Evolutionary conservation across 345 rosid species (phyloP).

Genomic region (Acer negundo): DNA sequence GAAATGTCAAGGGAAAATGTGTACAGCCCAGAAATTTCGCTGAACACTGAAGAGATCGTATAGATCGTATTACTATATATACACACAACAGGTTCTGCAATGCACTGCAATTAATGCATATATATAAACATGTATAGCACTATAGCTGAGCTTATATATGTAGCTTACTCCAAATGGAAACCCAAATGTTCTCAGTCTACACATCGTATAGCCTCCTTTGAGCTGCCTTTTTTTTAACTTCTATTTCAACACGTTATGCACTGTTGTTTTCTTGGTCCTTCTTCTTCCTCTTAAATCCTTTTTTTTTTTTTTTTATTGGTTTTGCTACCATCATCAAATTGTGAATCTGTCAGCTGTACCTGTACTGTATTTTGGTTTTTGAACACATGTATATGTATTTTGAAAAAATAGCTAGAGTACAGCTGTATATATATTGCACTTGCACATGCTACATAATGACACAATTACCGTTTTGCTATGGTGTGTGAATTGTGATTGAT

Average conservation of each 20-base stretch:
- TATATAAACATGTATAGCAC: neutral
- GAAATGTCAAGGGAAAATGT: constrained; percentile 21
- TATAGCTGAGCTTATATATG: neutral
- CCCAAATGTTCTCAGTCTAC: constrained; percentile 18
- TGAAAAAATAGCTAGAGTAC: neutral
- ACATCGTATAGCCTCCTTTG: constrained; percentile 25
- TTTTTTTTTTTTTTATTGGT: neutral
- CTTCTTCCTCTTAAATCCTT: neutral
- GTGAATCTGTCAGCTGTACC: constrained; percentile 1
- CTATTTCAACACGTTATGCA: neutral
- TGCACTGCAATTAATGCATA: neutral
- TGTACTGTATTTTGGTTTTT: neutral
- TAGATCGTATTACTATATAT: neutral
- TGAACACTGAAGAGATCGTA: constrained; percentile 7
- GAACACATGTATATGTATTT: neutral
- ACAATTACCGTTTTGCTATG: no score
- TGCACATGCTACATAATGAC: neutral
- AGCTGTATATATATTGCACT: neutral
- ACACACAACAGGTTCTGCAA: neutral
- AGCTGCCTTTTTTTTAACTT: constrained; percentile 12
- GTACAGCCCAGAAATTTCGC: constrained; percentile 39
- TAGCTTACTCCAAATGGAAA: constrained; percentile 33
- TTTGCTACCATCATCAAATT: neutral
- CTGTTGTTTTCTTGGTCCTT: neutral
- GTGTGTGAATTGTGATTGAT: no score